Base-by-base conservation (phyloP, 805 yeast genomes). In the Yamadazyma nakazawae region DNA sequence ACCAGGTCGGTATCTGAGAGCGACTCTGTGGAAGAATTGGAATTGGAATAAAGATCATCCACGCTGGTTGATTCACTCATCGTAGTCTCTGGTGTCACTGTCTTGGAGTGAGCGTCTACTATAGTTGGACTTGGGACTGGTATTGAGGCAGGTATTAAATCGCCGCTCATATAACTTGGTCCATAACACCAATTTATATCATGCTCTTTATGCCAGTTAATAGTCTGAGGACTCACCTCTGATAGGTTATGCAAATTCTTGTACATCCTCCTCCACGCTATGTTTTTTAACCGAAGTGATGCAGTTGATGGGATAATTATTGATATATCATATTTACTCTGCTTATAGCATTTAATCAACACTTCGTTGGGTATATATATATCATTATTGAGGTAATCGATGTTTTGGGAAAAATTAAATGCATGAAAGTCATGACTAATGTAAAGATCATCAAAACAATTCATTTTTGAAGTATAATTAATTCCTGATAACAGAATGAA, bases 101-200 rank as follows among this genome's bases (percentile, higher is more conserved):
- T n/a, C n/a, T n/a, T n/a, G n/a, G n/a, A n/a, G n/a, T n/a, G n/a
- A n/a, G n/a, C n/a, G n/a, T n/a, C n/a, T n/a, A n/a, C n/a, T n/a
- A n/a, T n/a, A n/a, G 24, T 21, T 21, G 24, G 24, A 21, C 7
- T 21, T 7, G 4, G 37, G 12, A 6, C 13, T 11, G 13, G 18
- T 3, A 25, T 8, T n/a, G 19, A 8, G 21, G 32, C 26, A 7
- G 43, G 9, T 25, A 42, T 43, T 13, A 43, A 42, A n/a, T 46
- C 51, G 11, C 37, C 49, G 34, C 26, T 34, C 16, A 34, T 28
- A 37, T 46, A 53, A 47, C 66, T 64, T 17, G 84, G 83, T 0
- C 83, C 84, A 54, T 74, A 79, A 42, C 79, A 64, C 67, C 79
- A 77, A 3, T 82, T 79, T 40, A 76, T 70, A 54, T 79, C 84